Conservation (phyloP, 2,329 filamentous ascomycete species). For the Colletotrichum ledebouriae region DNA sequence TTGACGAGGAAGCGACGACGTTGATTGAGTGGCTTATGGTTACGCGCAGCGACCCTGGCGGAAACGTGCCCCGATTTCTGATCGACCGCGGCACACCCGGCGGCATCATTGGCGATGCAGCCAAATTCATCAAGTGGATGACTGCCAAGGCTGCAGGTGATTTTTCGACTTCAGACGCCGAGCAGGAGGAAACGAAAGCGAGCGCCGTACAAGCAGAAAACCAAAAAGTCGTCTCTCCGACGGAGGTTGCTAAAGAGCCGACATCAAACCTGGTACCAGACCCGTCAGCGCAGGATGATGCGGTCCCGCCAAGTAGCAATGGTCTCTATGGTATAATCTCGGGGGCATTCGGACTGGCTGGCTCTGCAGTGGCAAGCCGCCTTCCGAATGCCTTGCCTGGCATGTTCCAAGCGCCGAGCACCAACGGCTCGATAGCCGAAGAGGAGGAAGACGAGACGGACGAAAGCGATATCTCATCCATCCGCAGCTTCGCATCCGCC, state of each 20-base stretch:
- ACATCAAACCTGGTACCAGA: slow-evolving; percentile 48
- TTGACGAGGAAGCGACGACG: slow-evolving; percentile 52
- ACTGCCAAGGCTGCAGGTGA: slow-evolving; percentile 56
- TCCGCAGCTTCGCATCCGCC: slow-evolving; percentile 64
- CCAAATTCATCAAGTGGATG: slow-evolving; percentile 85
- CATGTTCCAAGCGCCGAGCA: slow-evolving; percentile 47
- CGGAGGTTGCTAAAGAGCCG: slow-evolving; percentile 49
- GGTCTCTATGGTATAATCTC: slow-evolving; percentile 70
- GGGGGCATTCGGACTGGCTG: slow-evolving; percentile 65
- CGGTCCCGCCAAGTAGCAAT: slow-evolving; percentile 53
- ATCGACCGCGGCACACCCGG: slow-evolving; percentile 90
- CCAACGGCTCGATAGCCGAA: slow-evolving; percentile 48
- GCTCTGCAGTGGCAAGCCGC: slow-evolving; percentile 59
- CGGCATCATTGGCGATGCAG: slow-evolving; percentile 83
- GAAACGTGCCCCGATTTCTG: slow-evolving; percentile 89
- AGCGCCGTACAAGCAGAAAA: slow-evolving; percentile 50
- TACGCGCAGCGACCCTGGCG: slow-evolving; percentile 88
- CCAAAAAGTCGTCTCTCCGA: slow-evolving; percentile 46
- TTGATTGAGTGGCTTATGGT: slow-evolving; percentile 92
- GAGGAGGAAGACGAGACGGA: slow-evolving; percentile 48
- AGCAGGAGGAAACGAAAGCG: slow-evolving; percentile 41
- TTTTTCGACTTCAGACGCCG: slow-evolving; percentile 46
- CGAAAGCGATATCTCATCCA: slow-evolving; percentile 60
- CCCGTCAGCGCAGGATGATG: slow-evolving; percentile 46
- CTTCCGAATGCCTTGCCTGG: slow-evolving; percentile 51